phyloP scores from a whole-genome alignment of 2,329 filamentous ascomycete species.

The Epichloe gansuensis region DNA sequence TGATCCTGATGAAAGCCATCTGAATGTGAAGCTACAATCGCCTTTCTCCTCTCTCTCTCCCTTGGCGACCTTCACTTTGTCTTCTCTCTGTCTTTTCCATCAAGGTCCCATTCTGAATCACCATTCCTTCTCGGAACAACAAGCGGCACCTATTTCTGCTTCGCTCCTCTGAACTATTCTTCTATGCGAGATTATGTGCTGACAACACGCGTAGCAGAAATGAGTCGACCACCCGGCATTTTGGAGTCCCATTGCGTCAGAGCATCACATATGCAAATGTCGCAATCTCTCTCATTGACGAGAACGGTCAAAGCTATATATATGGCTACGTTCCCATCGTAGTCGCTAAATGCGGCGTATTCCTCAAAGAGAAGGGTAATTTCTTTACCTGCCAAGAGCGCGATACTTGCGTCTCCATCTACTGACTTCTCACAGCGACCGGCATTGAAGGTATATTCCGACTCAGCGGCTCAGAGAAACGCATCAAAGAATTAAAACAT shows the following conservation, averaged over 20 bases:
- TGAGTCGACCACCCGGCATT: constrained; percentile 54
- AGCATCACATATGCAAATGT: constrained; percentile 98
- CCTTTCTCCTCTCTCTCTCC: no score
- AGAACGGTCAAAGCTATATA: constrained; percentile 87
- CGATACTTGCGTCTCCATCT: constrained; percentile 6
- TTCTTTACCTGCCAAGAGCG: background rate
- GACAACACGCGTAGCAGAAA: constrained; percentile 23
- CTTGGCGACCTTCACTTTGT: no score
- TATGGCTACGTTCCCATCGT: constrained; percentile 98
- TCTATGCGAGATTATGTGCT: background rate
- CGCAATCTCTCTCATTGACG: constrained; percentile 89
- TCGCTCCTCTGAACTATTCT: no score
- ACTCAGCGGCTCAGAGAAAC: constrained; percentile 88
- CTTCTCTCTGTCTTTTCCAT: background rate
- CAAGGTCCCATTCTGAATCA: background rate
- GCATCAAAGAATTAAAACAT: constrained; percentile 90
- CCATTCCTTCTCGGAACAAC: background rate
- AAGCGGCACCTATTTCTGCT: background rate
- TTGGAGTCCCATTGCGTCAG: constrained; percentile 82
- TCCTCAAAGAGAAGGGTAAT: constrained; percentile 89
- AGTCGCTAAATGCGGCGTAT: constrained; percentile 95
- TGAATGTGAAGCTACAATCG: no score
- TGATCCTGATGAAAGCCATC: no score
- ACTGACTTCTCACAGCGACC: constrained; percentile 50
- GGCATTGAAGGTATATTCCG: constrained; percentile 95